Evolutionary conservation across 2,329 filamentous ascomycete genomes (phyloP).

Genomic region (Fusarium sp.): DNA sequence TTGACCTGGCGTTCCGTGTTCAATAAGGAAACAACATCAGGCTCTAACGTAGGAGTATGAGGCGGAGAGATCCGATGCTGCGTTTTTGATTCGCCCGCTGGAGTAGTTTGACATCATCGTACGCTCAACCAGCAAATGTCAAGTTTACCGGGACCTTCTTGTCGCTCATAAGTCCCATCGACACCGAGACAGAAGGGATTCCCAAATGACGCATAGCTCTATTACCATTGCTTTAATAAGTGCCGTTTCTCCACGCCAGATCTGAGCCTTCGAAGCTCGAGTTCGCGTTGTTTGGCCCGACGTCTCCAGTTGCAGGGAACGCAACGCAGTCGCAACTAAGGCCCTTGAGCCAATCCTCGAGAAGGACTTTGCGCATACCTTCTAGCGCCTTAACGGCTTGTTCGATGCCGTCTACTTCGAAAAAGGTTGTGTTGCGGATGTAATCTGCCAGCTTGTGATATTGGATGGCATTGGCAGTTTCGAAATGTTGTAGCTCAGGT

Average conservation of each 20-base stretch:
- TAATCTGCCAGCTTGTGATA: constrained; percentile 1
- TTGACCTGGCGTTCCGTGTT: neutral
- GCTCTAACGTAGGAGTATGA: constrained; percentile 10
- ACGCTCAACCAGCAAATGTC: constrained; percentile 62
- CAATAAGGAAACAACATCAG: neutral
- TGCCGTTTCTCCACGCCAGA: constrained; percentile 51
- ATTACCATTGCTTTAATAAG: constrained; percentile 65
- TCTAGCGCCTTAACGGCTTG: constrained; percentile 58
- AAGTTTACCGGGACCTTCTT: constrained; percentile 63
- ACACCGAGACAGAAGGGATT: constrained; percentile 63
- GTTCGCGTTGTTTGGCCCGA: constrained; percentile 61
- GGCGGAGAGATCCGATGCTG: constrained; percentile 6
- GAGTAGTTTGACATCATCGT: constrained; percentile 52
- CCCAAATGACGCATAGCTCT: constrained; percentile 64
- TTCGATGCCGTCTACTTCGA: constrained; percentile 53
- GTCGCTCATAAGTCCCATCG: constrained; percentile 61
- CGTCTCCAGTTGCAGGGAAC: constrained; percentile 62
- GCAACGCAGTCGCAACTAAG: constrained; percentile 56
- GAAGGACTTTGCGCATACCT: constrained; percentile 53
- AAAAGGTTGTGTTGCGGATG: constrained; percentile 44
- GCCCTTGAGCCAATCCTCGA: constrained; percentile 61
- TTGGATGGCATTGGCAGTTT: constrained; percentile 10
- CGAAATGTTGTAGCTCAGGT: constrained; percentile 7
- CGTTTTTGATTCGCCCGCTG: constrained; percentile 23
- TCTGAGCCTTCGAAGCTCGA: constrained; percentile 29